These are phyloP conservation scores for Astragalus membranaceus DNA, from an alignment of 306 rosid genomes.

Conservation along the genomic window DNA sequence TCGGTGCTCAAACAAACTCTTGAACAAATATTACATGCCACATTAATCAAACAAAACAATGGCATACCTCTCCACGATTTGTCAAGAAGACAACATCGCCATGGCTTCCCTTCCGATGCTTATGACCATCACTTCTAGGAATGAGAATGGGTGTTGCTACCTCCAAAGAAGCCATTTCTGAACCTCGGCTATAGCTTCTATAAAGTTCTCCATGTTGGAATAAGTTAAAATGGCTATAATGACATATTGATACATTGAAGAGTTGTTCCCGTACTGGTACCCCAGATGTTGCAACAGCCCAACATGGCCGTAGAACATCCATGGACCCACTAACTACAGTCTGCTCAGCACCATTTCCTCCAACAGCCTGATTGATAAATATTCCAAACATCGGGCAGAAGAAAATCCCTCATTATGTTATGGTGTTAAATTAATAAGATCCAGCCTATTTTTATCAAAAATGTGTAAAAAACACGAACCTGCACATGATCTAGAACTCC, in stretches of 20 bases:
- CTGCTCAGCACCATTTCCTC: slow-evolving; percentile 97
- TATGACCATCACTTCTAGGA: slow-evolving; percentile 83
- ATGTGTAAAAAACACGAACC: slow-evolving; percentile 33
- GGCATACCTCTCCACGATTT: slow-evolving; percentile 89
- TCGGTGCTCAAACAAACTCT: slow-evolving; percentile 11
- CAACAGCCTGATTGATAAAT: slow-evolving; percentile 70
- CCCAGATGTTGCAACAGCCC: slow-evolving; percentile 99
- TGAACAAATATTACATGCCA: background rate
- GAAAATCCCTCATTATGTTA: background rate
- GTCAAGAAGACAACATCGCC: slow-evolving; percentile 97
- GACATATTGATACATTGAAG: slow-evolving; percentile 94
- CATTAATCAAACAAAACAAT: slow-evolving; percentile 19
- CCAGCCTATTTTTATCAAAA: background rate
- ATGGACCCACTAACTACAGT: slow-evolving; percentile 93
- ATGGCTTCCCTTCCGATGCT: slow-evolving; percentile 94
- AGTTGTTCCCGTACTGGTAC: slow-evolving; percentile 92
- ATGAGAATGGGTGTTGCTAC: slow-evolving; percentile 95
- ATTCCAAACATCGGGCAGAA: slow-evolving; percentile 17
- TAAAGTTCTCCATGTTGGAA: slow-evolving; percentile 88
- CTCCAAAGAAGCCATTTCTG: slow-evolving; percentile 69
- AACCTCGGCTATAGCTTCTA: slow-evolving; percentile 52
- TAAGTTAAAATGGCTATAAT: slow-evolving; percentile 68
- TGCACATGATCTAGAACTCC: slow-evolving; percentile 99
- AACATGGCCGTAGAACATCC: slow-evolving; percentile 96
- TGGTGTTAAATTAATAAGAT: slow-evolving; percentile 15